Conservation (phyloP, 2,329 filamentous ascomycete genomes). For the Corinectria fuckeliana region DNA sequence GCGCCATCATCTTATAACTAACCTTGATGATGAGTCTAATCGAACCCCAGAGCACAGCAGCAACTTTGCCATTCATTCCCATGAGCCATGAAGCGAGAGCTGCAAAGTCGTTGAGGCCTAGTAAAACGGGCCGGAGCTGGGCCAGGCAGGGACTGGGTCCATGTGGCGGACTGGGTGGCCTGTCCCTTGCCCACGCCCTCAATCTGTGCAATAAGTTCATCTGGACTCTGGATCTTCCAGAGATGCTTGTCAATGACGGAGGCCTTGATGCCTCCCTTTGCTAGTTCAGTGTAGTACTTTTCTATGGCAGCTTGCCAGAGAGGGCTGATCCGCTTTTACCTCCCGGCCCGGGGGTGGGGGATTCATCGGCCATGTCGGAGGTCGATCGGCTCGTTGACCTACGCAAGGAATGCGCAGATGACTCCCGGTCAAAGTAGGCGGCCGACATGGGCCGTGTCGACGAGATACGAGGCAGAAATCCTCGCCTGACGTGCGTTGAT, state of each 20-base stretch:
- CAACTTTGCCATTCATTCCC: slow-evolving; percentile 1
- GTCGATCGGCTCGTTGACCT: neutral
- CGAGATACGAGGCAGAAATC: too few relatives aligned
- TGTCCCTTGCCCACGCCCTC: neutral
- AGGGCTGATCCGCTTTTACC: too few relatives aligned
- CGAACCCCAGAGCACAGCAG: neutral
- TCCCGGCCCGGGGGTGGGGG: neutral
- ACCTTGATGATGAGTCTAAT: slow-evolving; percentile 6
- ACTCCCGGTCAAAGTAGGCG: too few relatives aligned
- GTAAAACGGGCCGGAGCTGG: slow-evolving; percentile 1
- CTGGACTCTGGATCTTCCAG: slow-evolving; percentile 4
- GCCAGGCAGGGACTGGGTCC: neutral
- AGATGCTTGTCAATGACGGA: neutral
- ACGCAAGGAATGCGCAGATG: too few relatives aligned
- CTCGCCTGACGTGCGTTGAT: too few relatives aligned
- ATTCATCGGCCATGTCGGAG: neutral
- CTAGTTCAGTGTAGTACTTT: neutral
- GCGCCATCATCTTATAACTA: too few relatives aligned
- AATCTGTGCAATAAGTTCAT: slow-evolving; percentile 5
- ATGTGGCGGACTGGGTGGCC: neutral
- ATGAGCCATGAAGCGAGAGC: slow-evolving; percentile 1
- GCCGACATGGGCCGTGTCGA: too few relatives aligned
- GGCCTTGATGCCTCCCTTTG: slow-evolving; percentile 1
- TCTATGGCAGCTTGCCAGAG: too few relatives aligned
- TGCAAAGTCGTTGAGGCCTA: slow-evolving; percentile 2